Evolutionary conservation across 805 yeast genomes (phyloP).

Genomic region (Phaffomyces thermotolerans): DNA sequence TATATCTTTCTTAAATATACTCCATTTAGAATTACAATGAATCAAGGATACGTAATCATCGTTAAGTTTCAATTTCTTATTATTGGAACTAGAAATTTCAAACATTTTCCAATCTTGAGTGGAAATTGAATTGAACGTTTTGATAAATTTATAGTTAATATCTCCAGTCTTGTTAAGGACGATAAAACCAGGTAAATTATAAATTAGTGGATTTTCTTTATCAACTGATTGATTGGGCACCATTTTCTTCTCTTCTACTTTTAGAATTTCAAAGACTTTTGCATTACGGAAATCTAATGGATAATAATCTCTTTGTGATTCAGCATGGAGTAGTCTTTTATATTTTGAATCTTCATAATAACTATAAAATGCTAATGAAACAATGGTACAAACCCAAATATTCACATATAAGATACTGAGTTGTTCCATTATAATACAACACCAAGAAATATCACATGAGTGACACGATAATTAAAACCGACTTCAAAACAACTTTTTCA

Average conservation of each 20-base stretch:
- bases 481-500: neutral
- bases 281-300: slow-evolving; percentile 4
- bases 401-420: slow-evolving; percentile 2
- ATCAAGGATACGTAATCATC: slow-evolving; percentile 2
- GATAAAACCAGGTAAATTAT: neutral
- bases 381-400: slow-evolving; percentile 1
- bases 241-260: neutral
- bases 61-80: neutral
- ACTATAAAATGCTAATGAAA: slow-evolving; percentile 1
- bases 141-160: slow-evolving; percentile 3
- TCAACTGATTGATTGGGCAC: neutral
- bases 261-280: neutral
- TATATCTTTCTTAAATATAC: slow-evolving; percentile 6
- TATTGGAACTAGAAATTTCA: neutral
- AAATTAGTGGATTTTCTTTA: neutral
- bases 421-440: slow-evolving; percentile 3
- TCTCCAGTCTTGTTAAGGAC: slow-evolving; percentile 1
- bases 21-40: slow-evolving; percentile 7
- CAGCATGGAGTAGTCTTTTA: neutral
- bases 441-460: too few species aligned
- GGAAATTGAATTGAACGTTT: neutral
- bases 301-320: slow-evolving; percentile 4
- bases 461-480: too few species aligned
- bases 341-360: neutral
- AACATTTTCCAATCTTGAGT: slow-evolving; percentile 6